Evolutionary conservation across 2,329 filamentous ascomycete genomes (phyloP).

Genomic region (Phialemonium atrogriseum): DNA sequence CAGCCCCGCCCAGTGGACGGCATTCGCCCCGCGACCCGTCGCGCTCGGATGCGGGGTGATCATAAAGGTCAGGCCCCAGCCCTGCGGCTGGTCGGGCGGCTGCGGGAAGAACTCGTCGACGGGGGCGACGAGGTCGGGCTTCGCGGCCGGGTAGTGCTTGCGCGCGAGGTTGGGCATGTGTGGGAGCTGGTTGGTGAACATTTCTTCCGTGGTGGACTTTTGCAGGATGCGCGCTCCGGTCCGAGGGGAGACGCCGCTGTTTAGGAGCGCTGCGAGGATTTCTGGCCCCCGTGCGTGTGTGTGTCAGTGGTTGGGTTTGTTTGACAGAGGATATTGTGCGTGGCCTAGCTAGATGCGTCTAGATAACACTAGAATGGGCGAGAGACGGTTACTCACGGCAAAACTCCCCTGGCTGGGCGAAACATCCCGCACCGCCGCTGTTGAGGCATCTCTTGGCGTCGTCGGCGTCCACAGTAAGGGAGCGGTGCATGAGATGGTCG

Average conservation of each 20-base stretch:
- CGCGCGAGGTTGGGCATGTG: constrained; percentile 39
- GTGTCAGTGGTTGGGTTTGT: too few relatives aligned
- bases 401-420: constrained; percentile 46
- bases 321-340: too few relatives aligned
- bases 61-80: constrained; percentile 52
- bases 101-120: constrained; percentile 39
- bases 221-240: constrained; percentile 46
- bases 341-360: too few relatives aligned
- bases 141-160: constrained; percentile 30
- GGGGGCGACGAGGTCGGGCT: constrained; percentile 34
- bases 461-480: constrained; percentile 32
- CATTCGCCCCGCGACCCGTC: constrained; percentile 39
- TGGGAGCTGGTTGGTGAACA: constrained; percentile 55
- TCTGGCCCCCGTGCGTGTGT: constrained; percentile 27
- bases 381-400: constrained; percentile 35
- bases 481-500: constrained; percentile 23
- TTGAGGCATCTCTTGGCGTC: constrained; percentile 39
- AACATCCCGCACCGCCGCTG: constrained; percentile 48
- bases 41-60: constrained; percentile 32
- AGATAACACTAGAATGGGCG: too few relatives aligned
- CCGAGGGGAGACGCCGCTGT: constrained; percentile 48
- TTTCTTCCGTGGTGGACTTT: constrained; percentile 44
- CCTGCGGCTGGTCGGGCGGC: constrained; percentile 39
- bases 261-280: constrained; percentile 50
- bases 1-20: constrained; percentile 46